These are phyloP conservation scores for Vigna mungo DNA, from an alignment of 306 rosid species.

Conservation along the genomic window DNA sequence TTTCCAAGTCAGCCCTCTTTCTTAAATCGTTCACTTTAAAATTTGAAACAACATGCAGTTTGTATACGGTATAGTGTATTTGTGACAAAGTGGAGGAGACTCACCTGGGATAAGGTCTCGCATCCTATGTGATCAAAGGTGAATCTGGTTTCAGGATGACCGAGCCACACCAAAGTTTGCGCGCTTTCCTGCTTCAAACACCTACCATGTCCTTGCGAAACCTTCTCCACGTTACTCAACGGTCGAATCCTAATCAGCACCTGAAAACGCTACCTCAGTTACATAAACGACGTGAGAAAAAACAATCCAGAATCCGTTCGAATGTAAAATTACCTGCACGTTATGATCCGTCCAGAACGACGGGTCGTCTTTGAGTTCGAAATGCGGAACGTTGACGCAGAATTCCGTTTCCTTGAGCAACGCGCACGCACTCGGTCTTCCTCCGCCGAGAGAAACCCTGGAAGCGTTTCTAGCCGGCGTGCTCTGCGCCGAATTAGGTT, in stretches of 20 bases:
- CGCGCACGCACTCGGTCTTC: slow-evolving; percentile 49
- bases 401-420: slow-evolving; percentile 49
- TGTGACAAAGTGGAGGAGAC: not conserved
- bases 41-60: not conserved
- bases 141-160: slow-evolving; percentile 95
- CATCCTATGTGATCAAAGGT: slow-evolving; percentile 92
- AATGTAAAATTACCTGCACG: slow-evolving; percentile 64
- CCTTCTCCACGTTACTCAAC: slow-evolving; percentile 68
- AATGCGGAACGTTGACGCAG: slow-evolving; percentile 56
- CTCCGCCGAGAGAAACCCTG: slow-evolving; percentile 69
- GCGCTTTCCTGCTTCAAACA: slow-evolving; percentile 89
- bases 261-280: slow-evolving; percentile 53
- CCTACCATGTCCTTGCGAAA: slow-evolving; percentile 72
- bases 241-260: slow-evolving; percentile 92
- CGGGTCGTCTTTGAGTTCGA: slow-evolving; percentile 73
- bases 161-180: slow-evolving; percentile 82
- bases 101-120: slow-evolving; percentile 86
- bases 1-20: slow-evolving; percentile 6
- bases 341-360: slow-evolving; percentile 94
- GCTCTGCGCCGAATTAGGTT: slow-evolving; percentile 74
- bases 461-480: slow-evolving; percentile 68
- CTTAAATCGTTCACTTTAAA: not conserved
- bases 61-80: not conserved
- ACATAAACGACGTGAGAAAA: slow-evolving; percentile 29
- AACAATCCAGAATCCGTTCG: slow-evolving; percentile 14